Evolutionary conservation across 1,284 basidiomycete species (phyloP).

Genomic region (Cryptococcus floricola): DNA sequence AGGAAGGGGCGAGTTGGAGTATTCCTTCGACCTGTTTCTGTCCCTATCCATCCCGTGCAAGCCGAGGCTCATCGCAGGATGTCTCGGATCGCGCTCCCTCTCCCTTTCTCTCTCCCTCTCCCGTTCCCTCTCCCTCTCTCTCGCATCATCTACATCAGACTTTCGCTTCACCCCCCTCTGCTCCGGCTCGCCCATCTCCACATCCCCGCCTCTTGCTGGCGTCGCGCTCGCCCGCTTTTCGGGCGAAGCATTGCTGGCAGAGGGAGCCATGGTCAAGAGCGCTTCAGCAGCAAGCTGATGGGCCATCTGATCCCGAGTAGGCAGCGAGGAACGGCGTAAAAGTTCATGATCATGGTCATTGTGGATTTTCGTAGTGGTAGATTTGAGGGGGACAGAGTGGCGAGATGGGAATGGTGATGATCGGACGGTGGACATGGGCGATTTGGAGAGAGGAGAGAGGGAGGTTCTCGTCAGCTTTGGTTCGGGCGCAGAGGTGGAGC

Average conservation of each 20-base stretch:
- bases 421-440: neutral
- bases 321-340: neutral
- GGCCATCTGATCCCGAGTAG: conserved; percentile 27
- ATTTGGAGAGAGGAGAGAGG: conserved; percentile 4
- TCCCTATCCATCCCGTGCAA: conserved; percentile 22
- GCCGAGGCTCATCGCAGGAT: conserved; percentile 28
- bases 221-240: conserved; percentile 18
- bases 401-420: neutral
- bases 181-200: conserved; percentile 28
- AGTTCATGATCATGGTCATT: neutral
- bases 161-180: conserved; percentile 42
- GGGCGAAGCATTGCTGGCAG: conserved; percentile 27
- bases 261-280: conserved; percentile 45
- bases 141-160: conserved; percentile 27
- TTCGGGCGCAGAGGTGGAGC: conserved; percentile 15
- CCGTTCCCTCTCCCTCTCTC: neutral
- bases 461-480: conserved; percentile 17
- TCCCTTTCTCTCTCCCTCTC: conserved; percentile 25
- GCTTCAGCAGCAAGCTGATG: conserved; percentile 49
- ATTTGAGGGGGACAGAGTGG: neutral
- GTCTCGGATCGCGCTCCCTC: neutral
- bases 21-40: conserved; percentile 32
- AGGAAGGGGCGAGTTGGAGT: conserved; percentile 30
- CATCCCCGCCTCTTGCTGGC: conserved; percentile 14
- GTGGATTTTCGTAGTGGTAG: neutral